These are phyloP conservation scores for Scheffersomyces lignicola DNA, from an alignment of 1,139 yeast genomes.

Conservation along the genomic window DNA sequence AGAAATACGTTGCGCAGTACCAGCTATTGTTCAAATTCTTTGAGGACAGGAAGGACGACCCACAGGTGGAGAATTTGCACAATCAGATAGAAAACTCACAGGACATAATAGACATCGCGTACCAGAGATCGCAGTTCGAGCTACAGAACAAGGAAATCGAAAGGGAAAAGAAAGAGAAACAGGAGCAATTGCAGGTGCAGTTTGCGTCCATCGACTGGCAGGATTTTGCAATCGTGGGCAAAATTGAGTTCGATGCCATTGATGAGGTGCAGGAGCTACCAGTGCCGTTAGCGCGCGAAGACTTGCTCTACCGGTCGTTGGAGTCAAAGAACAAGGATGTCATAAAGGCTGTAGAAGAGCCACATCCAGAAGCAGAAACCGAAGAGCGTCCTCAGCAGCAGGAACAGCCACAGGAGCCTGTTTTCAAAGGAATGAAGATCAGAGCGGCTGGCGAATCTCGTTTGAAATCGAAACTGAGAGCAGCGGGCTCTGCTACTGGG, in stretches of 20 bases:
- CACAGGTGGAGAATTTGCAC: slow-evolving; percentile 11
- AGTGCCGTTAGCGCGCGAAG: slow-evolving; percentile 58
- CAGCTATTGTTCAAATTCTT: slow-evolving; percentile 28
- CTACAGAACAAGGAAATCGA: slow-evolving; percentile 31
- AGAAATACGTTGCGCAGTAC: slow-evolving; percentile 58
- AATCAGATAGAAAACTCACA: slow-evolving; percentile 11
- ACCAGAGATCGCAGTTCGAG: slow-evolving; percentile 58
- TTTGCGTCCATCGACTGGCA: slow-evolving; percentile 89
- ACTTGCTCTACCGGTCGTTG: slow-evolving; percentile 62
- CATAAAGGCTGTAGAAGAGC: slow-evolving; percentile 5
- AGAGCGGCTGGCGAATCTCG: slow-evolving; percentile 71
- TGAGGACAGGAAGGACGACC: slow-evolving; percentile 7
- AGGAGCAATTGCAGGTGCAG: slow-evolving; percentile 37
- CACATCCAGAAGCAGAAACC: slow-evolving; percentile 6
- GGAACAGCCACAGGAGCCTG: slow-evolving; percentile 8
- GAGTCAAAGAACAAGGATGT: slow-evolving; percentile 35
- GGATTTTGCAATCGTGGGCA: slow-evolving; percentile 71
- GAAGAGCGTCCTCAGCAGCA: slow-evolving; percentile 19
- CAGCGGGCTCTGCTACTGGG: slow-evolving; percentile 4
- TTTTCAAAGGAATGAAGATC: slow-evolving; percentile 59
- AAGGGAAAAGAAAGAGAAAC: slow-evolving; percentile 35
- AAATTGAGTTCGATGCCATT: slow-evolving; percentile 63
- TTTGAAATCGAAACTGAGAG: slow-evolving; percentile 29
- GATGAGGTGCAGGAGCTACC: slow-evolving; percentile 66
- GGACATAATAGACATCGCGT: slow-evolving; percentile 49